phyloP scores from a whole-genome alignment of 2,329 filamentous ascomycete genomes.

The Cytospora leucostoma region DNA sequence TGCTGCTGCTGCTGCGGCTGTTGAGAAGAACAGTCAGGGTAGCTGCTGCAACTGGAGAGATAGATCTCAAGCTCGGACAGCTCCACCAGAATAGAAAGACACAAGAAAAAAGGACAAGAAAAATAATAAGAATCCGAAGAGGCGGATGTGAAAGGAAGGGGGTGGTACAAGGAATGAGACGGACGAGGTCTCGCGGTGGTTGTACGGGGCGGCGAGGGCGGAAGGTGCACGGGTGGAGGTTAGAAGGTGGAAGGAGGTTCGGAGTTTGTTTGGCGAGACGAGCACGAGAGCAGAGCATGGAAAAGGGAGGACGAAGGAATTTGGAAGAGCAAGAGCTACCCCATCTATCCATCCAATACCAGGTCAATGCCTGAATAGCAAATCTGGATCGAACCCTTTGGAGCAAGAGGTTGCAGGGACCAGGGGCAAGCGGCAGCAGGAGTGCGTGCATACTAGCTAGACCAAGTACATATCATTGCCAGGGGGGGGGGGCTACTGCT shows the following conservation, averaged over 20 bases:
- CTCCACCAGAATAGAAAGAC: conserved; percentile 20
- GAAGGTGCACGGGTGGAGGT: conserved; percentile 10
- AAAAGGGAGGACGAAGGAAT: conserved; percentile 2
- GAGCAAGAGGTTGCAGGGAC: conserved; percentile 18
- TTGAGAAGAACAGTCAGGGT: neutral
- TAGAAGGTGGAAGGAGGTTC: conserved; percentile 14
- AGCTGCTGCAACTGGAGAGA: conserved; percentile 6
- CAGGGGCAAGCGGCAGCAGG: conserved; percentile 23
- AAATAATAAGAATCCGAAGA: conserved; percentile 25
- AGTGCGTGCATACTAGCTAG: conserved; percentile 15
- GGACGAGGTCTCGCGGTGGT: conserved; percentile 20
- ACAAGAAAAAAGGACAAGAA: neutral
- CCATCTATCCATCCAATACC: conserved; percentile 1
- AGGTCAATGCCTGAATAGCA: neutral
- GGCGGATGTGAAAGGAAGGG: conserved; percentile 25
- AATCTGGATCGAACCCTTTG: conserved; percentile 15
- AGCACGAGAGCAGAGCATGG: neutral
- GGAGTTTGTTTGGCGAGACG: neutral
- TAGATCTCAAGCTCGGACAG: conserved; percentile 13
- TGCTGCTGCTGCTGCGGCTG: conserved; percentile 2
- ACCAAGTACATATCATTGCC: neutral
- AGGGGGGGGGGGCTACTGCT: neutral
- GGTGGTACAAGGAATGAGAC: conserved; percentile 23
- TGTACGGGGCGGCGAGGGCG: conserved; percentile 13
- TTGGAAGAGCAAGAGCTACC: conserved; percentile 10